Conservation (phyloP, 1,284 basidiomycete species). For the Fomes fomentarius region DNA sequence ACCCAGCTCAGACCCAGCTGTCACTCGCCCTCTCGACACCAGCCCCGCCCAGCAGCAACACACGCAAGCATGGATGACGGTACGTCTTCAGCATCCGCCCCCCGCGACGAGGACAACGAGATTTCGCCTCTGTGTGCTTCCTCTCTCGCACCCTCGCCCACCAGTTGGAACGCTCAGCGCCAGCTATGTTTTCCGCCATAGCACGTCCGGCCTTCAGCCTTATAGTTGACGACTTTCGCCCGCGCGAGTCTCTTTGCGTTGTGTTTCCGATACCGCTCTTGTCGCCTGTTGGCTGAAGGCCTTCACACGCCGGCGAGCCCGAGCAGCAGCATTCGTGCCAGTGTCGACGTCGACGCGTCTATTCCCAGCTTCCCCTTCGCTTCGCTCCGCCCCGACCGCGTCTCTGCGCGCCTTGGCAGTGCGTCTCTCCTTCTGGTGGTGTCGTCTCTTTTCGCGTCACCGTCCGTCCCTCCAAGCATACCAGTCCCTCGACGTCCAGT, state of each 20-base stretch:
- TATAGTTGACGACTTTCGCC: slow-evolving; percentile 25
- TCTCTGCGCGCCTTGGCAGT: slow-evolving; percentile 18
- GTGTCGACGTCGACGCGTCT: slow-evolving; percentile 25
- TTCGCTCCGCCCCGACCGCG: slow-evolving; percentile 16
- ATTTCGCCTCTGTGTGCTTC: slow-evolving; percentile 34
- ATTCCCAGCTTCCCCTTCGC: slow-evolving; percentile 15
- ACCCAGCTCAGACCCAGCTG: too few species aligned
- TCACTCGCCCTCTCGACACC: slow-evolving; percentile 20
- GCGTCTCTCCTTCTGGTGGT: slow-evolving; percentile 15
- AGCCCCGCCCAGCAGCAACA: slow-evolving; percentile 20
- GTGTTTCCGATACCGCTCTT: slow-evolving; percentile 17
- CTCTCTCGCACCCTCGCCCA: slow-evolving; percentile 37
- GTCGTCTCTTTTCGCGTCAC: slow-evolving; percentile 22
- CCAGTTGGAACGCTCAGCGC: slow-evolving; percentile 17
- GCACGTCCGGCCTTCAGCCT: slow-evolving; percentile 29
- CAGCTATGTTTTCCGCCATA: slow-evolving; percentile 15
- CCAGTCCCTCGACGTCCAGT: slow-evolving; percentile 31
- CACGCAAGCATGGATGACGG: slow-evolving; percentile 75
- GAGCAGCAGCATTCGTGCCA: slow-evolving; percentile 14
- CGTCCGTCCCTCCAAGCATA: slow-evolving; percentile 28
- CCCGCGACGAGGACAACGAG: slow-evolving; percentile 41
- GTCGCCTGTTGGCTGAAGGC: slow-evolving; percentile 38
- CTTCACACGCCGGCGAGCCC: slow-evolving; percentile 23
- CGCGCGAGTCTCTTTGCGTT: slow-evolving; percentile 10
- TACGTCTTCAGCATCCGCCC: slow-evolving; percentile 79